Base-by-base conservation (phyloP, 2,329 filamentous ascomycete species). In the Fusarium algeriense region DNA sequence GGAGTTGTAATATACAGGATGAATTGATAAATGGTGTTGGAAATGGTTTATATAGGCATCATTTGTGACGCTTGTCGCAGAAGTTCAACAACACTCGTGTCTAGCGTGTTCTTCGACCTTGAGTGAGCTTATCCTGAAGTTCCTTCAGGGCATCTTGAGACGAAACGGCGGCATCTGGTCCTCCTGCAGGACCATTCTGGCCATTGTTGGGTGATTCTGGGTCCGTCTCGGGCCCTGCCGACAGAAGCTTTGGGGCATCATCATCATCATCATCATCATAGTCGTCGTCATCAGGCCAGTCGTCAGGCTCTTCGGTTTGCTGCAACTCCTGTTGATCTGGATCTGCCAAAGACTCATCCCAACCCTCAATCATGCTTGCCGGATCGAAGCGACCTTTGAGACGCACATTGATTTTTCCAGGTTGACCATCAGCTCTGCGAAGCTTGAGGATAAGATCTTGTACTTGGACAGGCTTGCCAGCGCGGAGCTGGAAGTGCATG, bases 381-480 rank as follows among this genome's bases (percentile, higher is more conserved):
- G 75, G 75, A 13, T 71, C 50, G 45, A 76, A 76, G 12, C 63
- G 72, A 9, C 75, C 73, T n/a, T 62, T 69, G 11, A 77, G 67
- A 37, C 70, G 65, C 55, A 77, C 71, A 5, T 64, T 73, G 50
- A 71, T 57, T 15, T 70, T 76, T 2, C 73, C 73, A 15, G 57
- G 45, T 43, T 70, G 37, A 12, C 63, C 64, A 17, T 76, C 70
- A 12, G 64, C 11, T 12, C 63, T 64, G 6, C 74, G 70, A 35
- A 76, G 75, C 53, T 74, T 76, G 49, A 73, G 28, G 32, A 61
- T 61, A 11, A 75, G 61, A 11, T 69, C 61, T 7, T 69, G 58
- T 7, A 74, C 59, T 20, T 57, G 35, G 12, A 74, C 23, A 11
- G 54, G 46, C 46, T 71, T 49, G 5, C 59, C 60, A 13, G 61